A percentile compares a stretch with the other conserved stretches of the same genome.
Evolutionary conservation across 2,329 filamentous ascomycete genomes (phyloP).

Genomic region (Arthrocladium fulminans): DNA sequence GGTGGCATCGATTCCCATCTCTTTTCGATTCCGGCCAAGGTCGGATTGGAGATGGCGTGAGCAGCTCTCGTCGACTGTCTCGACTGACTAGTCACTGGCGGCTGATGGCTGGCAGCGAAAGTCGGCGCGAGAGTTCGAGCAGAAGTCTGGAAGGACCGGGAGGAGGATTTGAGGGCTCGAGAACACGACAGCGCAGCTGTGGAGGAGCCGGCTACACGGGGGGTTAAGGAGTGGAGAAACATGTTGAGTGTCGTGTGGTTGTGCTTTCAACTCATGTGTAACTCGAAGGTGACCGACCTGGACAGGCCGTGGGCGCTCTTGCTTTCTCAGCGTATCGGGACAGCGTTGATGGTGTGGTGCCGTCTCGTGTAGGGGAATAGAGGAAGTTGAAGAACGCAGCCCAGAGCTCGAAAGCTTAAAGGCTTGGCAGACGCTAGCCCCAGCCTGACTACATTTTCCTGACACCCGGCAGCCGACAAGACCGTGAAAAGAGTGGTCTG

Average conservation of each 20-base stretch:
- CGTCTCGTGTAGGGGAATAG: background rate
- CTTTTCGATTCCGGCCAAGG: constrained; percentile 97
- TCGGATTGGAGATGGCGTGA: constrained; percentile 96
- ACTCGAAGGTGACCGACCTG: constrained; percentile 2
- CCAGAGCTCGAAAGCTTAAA: background rate
- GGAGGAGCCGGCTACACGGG: constrained; percentile 39
- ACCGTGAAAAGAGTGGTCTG: background rate
- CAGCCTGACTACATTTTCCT: background rate
- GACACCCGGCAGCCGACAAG: background rate
- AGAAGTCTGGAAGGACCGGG: constrained; percentile 21
- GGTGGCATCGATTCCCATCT: constrained; percentile 97
- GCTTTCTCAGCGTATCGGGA: background rate
- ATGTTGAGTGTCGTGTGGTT: constrained; percentile 24
- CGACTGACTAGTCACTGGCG: constrained; percentile 33
- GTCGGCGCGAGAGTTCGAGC: constrained; percentile 33
- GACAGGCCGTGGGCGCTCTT: constrained; percentile 3
- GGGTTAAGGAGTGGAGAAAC: constrained; percentile 36
- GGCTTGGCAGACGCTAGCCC: constrained; percentile 4
- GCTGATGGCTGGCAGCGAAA: constrained; percentile 28
- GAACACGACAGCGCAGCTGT: constrained; percentile 21
- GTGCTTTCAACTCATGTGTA: constrained; percentile 8
- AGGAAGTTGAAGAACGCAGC: constrained; percentile 5
- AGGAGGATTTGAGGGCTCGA: constrained; percentile 10
- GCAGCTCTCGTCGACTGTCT: constrained; percentile 51
- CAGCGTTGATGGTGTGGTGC: background rate